Conservation (phyloP, 2,329 filamentous ascomycete genomes). For the Trichoderma endophyticum region DNA sequence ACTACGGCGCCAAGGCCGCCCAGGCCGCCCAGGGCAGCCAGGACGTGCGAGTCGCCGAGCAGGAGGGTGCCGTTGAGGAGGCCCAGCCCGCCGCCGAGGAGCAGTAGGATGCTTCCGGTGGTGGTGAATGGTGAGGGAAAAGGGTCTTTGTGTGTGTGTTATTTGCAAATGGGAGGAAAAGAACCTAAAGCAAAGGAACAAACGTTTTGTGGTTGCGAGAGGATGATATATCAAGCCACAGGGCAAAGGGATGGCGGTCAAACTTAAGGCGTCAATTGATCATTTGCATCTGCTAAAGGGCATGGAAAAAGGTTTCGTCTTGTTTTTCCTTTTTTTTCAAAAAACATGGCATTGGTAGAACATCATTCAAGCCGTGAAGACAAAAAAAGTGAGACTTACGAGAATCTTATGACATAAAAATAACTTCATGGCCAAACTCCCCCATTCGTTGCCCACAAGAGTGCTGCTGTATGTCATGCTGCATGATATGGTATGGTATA, state of each 20-base stretch:
- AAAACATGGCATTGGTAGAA: conserved; percentile 34
- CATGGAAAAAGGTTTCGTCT: conserved; percentile 39
- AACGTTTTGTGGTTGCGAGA: neutral
- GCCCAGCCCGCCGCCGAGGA: conserved; percentile 41
- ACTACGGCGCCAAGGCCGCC: conserved; percentile 92
- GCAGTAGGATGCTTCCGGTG: conserved; percentile 32
- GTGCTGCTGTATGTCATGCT: neutral
- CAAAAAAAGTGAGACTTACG: conserved; percentile 35
- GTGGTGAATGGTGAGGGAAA: conserved; percentile 20
- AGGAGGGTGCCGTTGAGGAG: conserved; percentile 54
- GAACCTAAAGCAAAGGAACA: neutral
- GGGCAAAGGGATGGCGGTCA: conserved; percentile 34
- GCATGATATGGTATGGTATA: neutral
- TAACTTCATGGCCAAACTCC: conserved; percentile 7
- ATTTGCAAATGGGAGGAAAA: conserved; percentile 18
- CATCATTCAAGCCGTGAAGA: conserved; percentile 28
- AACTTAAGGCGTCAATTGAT: conserved; percentile 41
- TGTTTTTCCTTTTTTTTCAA: conserved; percentile 26
- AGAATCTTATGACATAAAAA: conserved; percentile 26
- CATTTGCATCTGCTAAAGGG: conserved; percentile 40
- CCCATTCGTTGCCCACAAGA: neutral
- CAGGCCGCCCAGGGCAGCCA: conserved; percentile 59
- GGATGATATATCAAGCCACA: conserved; percentile 18
- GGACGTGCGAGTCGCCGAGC: conserved; percentile 56
- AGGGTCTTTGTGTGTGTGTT: conserved; percentile 24